Percentiles rank a stretch among this genome's conserved stretches.
Conservation (phyloP, 495 filamentous ascomycete species). For the Lichina pygmaea region DNA sequence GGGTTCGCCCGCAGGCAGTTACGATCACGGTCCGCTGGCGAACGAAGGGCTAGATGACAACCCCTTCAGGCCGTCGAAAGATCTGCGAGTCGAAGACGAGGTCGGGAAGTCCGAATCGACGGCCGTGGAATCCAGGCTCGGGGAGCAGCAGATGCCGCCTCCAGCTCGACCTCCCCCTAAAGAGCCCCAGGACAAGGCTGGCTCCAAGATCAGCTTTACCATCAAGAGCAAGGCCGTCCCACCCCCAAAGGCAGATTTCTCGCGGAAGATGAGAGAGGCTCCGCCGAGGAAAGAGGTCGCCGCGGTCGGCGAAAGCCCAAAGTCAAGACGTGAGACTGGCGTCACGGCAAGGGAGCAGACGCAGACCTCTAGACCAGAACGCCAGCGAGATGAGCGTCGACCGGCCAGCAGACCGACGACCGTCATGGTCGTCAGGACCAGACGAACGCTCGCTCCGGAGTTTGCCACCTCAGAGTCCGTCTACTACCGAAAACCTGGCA, state of each 20-base stretch:
- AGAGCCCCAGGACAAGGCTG: conserved; percentile 23
- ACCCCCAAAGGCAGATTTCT: conserved; percentile 40
- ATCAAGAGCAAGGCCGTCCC: conserved; percentile 47
- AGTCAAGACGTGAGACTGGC: not conserved
- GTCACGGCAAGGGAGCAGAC: conserved; percentile 6
- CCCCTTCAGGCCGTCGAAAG: conserved; percentile 33
- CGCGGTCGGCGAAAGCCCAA: not conserved
- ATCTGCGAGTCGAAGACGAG: conserved; percentile 35
- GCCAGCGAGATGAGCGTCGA: conserved; percentile 23
- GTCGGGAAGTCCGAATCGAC: conserved; percentile 14
- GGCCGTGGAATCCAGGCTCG: conserved; percentile 10
- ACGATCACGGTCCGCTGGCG: conserved; percentile 7
- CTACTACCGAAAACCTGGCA: conserved; percentile 75
- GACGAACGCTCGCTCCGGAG: conserved; percentile 40
- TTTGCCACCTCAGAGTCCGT: conserved; percentile 59
- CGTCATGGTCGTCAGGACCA: conserved; percentile 21
- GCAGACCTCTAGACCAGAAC: conserved; percentile 2
- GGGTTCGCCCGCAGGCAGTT: not conserved
- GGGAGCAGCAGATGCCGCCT: conserved; percentile 21
- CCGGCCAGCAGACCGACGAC: conserved; percentile 11
- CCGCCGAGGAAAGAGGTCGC: conserved; percentile 7
- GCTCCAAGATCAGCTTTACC: conserved; percentile 65
- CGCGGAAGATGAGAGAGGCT: conserved; percentile 38
- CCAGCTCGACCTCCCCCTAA: conserved; percentile 20
- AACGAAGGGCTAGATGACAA: conserved; percentile 26